Evolutionary conservation across 176 grass and related monocot species (phyloP), one percentile per base, ranked within the genome.

Genomic region (Elaeis guineensis): DNA sequence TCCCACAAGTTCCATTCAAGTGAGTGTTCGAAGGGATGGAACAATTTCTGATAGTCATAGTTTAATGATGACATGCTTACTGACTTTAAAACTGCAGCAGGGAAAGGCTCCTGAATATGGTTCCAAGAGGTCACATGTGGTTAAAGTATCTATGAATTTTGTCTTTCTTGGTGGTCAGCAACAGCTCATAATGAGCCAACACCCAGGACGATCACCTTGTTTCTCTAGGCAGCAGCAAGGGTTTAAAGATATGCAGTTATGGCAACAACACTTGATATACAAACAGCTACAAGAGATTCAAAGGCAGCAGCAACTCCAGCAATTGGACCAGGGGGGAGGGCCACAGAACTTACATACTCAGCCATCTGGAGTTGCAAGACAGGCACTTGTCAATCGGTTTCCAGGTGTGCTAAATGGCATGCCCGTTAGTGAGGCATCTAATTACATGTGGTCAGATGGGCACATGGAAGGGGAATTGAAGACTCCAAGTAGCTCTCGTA

Each of bases 231-330:
- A 23, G 25, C 51, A 44, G 8, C 62, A 26, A 21, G 23, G 25
- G 53, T 11, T 48, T 21, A 63, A 50, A 32, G 60, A 63, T 52
- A 55, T 73, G 59, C 93, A 92, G 64, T 67, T 85, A 63, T 93
- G 88, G 94, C 94, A 89, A 70, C 88, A 98, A 35, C 84, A 93
- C 52, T 71, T 92, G 73, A 75, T 98, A 81, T 89, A 69, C 71
- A 98, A 81, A 54, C 94, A 93, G 63, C 54, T 81, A 58, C 94
- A 93, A 61, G 88, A 98, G 83, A 56, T 85, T 64, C 81, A 81
- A 66, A 93, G 84, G 65, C 88, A 92, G 72, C 93, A 92, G 53
- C 88, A 98, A 59, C 63, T 74, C 57, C 87, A 80, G 14, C 87
- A 97, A 39, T 49, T 66, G 67, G 87, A 90, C 82, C 75, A 79